Evolutionary conservation across 2,329 filamentous ascomycete genomes (phyloP).

Genomic region (Beauveria sp.): DNA sequence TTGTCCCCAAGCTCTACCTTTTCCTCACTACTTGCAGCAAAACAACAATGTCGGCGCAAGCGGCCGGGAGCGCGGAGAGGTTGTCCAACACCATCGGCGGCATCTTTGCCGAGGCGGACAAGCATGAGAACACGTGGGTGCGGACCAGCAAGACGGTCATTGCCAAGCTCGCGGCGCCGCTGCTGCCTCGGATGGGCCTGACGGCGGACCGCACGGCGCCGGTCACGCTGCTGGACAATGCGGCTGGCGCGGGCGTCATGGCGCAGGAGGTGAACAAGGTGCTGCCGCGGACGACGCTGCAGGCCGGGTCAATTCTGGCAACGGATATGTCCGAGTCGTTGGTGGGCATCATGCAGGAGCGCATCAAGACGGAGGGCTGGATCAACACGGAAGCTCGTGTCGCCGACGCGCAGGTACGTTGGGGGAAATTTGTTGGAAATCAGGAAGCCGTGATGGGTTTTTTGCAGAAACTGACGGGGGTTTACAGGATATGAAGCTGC

Average conservation of each 20-base stretch:
- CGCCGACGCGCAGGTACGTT: constrained; percentile 38
- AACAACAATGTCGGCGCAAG: neutral
- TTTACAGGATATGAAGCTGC: constrained; percentile 30
- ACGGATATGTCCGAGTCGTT: constrained; percentile 38
- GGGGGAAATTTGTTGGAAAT: too few species aligned
- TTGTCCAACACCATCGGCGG: neutral
- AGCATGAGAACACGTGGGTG: neutral
- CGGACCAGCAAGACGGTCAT: constrained; percentile 1
- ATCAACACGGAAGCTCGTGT: constrained; percentile 33
- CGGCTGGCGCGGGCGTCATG: constrained; percentile 44
- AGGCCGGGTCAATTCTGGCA: constrained; percentile 38
- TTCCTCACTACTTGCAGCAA: neutral
- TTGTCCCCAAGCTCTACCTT: too few species aligned
- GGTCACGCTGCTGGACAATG: constrained; percentile 41
- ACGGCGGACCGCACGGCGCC: constrained; percentile 17
- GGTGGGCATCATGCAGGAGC: constrained; percentile 31
- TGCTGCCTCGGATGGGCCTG: constrained; percentile 9
- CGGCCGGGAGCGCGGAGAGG: neutral
- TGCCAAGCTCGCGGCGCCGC: constrained; percentile 1
- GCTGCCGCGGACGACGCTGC: constrained; percentile 30
- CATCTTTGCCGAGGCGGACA: neutral
- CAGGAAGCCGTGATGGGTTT: neutral
- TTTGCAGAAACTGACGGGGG: neutral
- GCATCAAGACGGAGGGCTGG: constrained; percentile 36
- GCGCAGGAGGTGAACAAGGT: constrained; percentile 33